A percentile compares a stretch with the other conserved stretches of the same genome.
phyloP scores from a whole-genome alignment of 148 eudicot species.

The Polygonum maritimum region DNA sequence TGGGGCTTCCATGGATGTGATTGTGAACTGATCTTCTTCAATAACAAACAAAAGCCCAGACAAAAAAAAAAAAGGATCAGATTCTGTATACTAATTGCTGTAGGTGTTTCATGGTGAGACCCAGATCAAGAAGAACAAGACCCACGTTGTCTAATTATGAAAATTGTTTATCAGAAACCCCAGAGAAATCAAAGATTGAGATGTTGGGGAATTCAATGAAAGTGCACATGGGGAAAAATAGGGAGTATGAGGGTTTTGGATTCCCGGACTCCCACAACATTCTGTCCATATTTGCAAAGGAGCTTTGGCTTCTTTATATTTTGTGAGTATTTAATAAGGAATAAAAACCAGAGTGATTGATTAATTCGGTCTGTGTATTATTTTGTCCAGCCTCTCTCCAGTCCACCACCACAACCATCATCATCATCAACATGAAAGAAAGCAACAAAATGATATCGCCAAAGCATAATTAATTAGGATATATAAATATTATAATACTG shows the following conservation, averaged over 20 bases:
- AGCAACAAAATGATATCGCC: not conserved
- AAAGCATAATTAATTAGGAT: not conserved
- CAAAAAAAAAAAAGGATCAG: not conserved
- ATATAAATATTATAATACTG: not conserved
- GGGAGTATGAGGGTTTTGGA: not conserved
- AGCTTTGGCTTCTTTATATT: not conserved
- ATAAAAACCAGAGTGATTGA: not conserved
- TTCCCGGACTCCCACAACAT: conserved; percentile 7
- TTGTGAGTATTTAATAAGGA: not conserved
- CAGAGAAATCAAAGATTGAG: not conserved
- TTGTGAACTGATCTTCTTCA: not conserved
- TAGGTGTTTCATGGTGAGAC: not conserved
- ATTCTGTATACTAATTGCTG: not conserved
- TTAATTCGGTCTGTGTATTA: not conserved
- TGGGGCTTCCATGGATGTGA: conserved; percentile 23
- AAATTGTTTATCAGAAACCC: not conserved
- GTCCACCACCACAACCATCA: not conserved
- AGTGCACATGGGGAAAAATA: conserved; percentile 1
- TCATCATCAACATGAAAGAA: conserved; percentile 6
- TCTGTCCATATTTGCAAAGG: not conserved
- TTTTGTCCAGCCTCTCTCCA: conserved; percentile 1
- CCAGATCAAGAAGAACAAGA: conserved; percentile 4
- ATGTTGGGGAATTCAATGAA: conserved; percentile 9
- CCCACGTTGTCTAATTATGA: conserved; percentile 4
- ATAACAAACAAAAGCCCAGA: not conserved